Evolutionary conservation across 352 stramenopile genomes (phyloP), one percentile per base, ranked within the genome.

Genomic region (Pythium folliculosum): DNA sequence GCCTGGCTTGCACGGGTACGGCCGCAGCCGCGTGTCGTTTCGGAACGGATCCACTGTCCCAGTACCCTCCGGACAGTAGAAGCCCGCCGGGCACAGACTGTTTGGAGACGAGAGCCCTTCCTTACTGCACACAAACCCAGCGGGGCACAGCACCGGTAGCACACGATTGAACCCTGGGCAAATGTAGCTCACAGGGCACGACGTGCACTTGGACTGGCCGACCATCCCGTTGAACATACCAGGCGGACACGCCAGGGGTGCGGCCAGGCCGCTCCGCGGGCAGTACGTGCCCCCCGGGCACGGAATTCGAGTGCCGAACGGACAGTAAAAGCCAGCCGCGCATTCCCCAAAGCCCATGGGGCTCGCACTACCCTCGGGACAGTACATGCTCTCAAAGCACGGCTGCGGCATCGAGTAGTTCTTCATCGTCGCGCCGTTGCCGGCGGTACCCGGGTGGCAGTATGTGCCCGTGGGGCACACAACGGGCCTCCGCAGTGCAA

Each of bases 1-100:
- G 5, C 97, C 97, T 8, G 96, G 91, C 55, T 80, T 86, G 71
- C 96, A 99, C 23, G 97, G 92, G 63, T 98, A 99, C 38, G 97
- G 96, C 5, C 97, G 77, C 37, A 99, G 69, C 2, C 95, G 95
- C 30, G 97, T 99, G 73, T 99, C 97, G 73, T 99, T 99, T 37
- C 96, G 80, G 65, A 99, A 99, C 0, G 89, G 89, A 65, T 99
- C 96, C 30, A 92, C 89, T 1, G 96, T 99, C 1, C 92, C 77
- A 9, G 95, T 99, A 25, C 96, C 97, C 76, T 97, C 92, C 44
- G 84, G 78, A 70, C 97, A 99, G 77, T 97, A 99, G 62, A 98
- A 98, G 1, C 97, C 97, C 35, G 88, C 80, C 1, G 97, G 95
- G 69, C 97, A 99, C n/a, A 88, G 70, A 56, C 86, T 88, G 73